Conservation (phyloP, 179 eudicot genomes). For the Pouteria campechiana region DNA sequence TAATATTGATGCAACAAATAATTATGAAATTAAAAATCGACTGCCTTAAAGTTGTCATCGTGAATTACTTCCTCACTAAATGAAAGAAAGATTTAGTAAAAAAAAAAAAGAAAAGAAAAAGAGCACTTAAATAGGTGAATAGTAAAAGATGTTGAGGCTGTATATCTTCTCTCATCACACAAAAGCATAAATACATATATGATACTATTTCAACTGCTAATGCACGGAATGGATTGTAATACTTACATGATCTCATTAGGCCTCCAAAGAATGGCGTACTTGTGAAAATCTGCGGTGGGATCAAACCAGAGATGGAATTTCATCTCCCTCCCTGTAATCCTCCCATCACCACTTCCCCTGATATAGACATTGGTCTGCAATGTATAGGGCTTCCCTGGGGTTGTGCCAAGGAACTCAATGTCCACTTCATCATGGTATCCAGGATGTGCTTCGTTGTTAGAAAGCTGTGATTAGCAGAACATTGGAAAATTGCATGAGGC, state of each 20-base stretch:
- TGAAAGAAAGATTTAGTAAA: too few species aligned
- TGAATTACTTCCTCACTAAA: too few species aligned
- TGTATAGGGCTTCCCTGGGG: conserved; percentile 48
- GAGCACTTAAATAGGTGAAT: too few species aligned
- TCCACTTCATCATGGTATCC: conserved; percentile 81
- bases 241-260: conserved; percentile 70
- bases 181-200: too few species aligned
- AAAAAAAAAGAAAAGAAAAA: too few species aligned
- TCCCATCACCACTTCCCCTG: conserved; percentile 80
- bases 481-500: background rate
- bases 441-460: conserved; percentile 59
- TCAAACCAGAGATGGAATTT: conserved; percentile 82
- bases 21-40: too few species aligned
- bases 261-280: conserved; percentile 69
- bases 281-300: conserved; percentile 66
- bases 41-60: too few species aligned
- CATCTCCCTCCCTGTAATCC: conserved; percentile 64
- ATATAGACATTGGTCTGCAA: conserved; percentile 73
- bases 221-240: too few species aligned
- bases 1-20: too few species aligned
- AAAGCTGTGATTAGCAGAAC: conserved; percentile 30
- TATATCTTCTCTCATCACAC: too few species aligned
- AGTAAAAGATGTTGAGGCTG: too few species aligned
- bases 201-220: too few species aligned
- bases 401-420: conserved; percentile 77